phyloP scores from a whole-genome alignment of 176 grass and related monocot genomes.

The Raddia guianensis region DNA sequence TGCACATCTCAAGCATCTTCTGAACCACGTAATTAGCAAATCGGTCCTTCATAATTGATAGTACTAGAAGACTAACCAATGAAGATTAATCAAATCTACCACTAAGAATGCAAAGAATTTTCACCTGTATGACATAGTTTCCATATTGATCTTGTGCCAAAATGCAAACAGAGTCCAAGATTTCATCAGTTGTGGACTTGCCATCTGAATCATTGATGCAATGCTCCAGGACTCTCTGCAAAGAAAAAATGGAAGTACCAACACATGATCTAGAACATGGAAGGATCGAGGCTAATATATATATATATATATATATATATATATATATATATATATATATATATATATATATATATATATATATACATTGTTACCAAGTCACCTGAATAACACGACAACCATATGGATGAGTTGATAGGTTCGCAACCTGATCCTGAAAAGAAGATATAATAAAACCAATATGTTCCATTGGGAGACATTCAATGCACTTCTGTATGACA shows the following conservation, averaged over 20 bases:
- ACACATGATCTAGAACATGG: not conserved
- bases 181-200: conserved; percentile 88
- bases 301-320: too few relatives aligned
- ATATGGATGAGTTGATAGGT: conserved; percentile 86
- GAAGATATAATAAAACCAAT: conserved; percentile 83
- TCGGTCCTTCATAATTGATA: conserved; percentile 89
- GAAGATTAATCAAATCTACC: not conserved
- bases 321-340: too few relatives aligned
- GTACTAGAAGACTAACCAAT: not conserved
- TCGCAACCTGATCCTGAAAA: conserved; percentile 81
- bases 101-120: conserved; percentile 17
- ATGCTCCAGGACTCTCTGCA: conserved; percentile 86
- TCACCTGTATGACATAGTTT: conserved; percentile 95
- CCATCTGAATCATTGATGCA: conserved; percentile 62
- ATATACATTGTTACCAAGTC: conserved; percentile 12
- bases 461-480: conserved; percentile 79
- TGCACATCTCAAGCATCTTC: conserved; percentile 73
- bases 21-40: conserved; percentile 83
- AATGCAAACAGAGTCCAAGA: conserved; percentile 75
- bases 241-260: conserved; percentile 16
- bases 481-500: conserved; percentile 97
- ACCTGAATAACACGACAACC: conserved; percentile 99
- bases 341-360: too few relatives aligned
- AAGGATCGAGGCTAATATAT: not conserved
- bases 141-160: conserved; percentile 95